phyloP scores from a whole-genome alignment of 441 rosid genomes.

The Geranium incanum region DNA sequence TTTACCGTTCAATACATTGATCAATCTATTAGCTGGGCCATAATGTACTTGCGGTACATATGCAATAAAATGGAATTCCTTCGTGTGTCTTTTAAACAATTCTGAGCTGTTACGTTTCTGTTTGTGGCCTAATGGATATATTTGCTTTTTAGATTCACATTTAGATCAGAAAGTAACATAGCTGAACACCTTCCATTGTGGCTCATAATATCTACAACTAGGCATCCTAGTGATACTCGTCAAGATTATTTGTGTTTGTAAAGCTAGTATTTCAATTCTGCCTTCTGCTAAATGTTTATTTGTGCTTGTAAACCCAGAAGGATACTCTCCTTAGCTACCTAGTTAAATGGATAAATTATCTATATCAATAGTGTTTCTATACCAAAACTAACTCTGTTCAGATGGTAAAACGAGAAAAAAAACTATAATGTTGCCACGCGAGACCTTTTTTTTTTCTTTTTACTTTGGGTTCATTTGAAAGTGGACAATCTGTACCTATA shows the following conservation, averaged over 20 bases:
- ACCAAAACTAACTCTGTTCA: too few relatives aligned
- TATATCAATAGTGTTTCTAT: too few relatives aligned
- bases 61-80: background rate
- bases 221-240: background rate
- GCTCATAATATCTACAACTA: background rate
- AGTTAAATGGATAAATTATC: background rate
- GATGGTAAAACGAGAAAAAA: too few relatives aligned
- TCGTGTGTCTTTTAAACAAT: background rate
- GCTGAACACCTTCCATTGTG: background rate
- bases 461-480: too few relatives aligned
- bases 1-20: background rate
- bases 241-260: background rate
- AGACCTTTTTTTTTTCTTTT: too few relatives aligned
- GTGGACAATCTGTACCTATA: too few relatives aligned
- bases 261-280: background rate
- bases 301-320: background rate
- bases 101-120: background rate
- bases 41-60: background rate
- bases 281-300: background rate
- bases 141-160: background rate
- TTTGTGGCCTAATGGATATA: background rate
- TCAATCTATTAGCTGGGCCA: slow-evolving; percentile 9
- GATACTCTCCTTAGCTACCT: background rate
- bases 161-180: background rate
- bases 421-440: too few relatives aligned